Conservation (phyloP, 2,329 filamentous ascomycete species). For the Trichophyton equinum region DNA sequence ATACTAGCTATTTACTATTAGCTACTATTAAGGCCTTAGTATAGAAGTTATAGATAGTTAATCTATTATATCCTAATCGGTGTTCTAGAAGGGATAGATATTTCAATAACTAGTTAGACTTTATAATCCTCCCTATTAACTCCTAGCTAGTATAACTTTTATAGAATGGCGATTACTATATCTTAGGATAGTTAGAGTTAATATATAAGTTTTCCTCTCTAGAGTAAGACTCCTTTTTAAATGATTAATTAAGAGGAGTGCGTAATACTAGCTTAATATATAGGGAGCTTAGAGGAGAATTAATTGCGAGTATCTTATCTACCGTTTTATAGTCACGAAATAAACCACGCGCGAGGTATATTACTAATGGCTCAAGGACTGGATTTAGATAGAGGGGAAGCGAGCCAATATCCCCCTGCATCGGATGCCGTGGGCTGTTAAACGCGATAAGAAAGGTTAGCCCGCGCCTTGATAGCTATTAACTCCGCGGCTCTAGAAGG, state of each 20-base stretch:
- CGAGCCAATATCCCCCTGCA: slow-evolving; percentile 6
- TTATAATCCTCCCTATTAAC: background rate
- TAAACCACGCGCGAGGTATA: slow-evolving; percentile 6
- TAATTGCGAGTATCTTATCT: slow-evolving; percentile 7
- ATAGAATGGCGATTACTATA: background rate
- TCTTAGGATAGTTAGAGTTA: background rate
- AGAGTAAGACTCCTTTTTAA: background rate
- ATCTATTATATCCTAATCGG: slow-evolving; percentile 1
- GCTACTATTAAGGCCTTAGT: too few relatives aligned
- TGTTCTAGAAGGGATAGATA: background rate
- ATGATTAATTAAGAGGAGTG: background rate
- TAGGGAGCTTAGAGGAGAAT: background rate
- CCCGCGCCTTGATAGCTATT: too few relatives aligned
- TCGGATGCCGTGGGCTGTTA: slow-evolving; percentile 2
- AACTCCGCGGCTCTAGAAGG: too few relatives aligned
- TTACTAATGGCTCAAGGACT: slow-evolving; percentile 5
- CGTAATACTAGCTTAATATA: slow-evolving; percentile 4
- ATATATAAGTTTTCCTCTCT: background rate
- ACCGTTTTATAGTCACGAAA: slow-evolving; percentile 7
- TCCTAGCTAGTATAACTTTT: background rate
- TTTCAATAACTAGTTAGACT: background rate
- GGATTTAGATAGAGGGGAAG: slow-evolving; percentile 7
- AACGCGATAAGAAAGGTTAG: too few relatives aligned
- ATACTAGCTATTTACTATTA: too few relatives aligned
- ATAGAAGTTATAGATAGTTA: background rate